phyloP scores from a whole-genome alignment of 257 asterid genomes.

The Orobanche coerulescens region DNA sequence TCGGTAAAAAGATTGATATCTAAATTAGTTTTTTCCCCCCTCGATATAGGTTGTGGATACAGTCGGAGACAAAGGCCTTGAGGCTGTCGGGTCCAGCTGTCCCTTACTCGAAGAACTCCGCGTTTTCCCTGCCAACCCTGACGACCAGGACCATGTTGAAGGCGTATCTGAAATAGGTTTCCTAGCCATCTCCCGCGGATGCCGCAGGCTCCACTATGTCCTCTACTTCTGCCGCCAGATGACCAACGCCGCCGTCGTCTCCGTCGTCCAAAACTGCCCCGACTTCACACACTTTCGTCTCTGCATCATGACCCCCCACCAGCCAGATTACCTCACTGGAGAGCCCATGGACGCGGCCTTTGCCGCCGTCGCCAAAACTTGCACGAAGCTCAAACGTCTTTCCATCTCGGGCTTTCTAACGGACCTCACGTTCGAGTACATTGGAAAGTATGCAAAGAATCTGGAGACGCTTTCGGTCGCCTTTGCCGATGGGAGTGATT shows the following conservation, averaged over 20 bases:
- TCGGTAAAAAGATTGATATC: not conserved
- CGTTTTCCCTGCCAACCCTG: conserved; percentile 70
- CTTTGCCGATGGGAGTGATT: conserved; percentile 75
- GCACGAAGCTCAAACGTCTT: conserved; percentile 69
- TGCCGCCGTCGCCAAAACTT: conserved; percentile 72
- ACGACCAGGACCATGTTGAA: conserved; percentile 40
- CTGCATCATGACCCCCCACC: conserved; percentile 70
- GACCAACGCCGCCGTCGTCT: conserved; percentile 85
- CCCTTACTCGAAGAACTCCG: conserved; percentile 79
- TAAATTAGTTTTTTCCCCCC: conserved; percentile 17
- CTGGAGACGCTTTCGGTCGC: conserved; percentile 85
- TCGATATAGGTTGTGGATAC: conserved; percentile 69
- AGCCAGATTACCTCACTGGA: conserved; percentile 64
- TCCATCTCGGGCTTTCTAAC: conserved; percentile 72
- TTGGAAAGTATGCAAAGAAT: conserved; percentile 68
- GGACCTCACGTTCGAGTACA: conserved; percentile 67
- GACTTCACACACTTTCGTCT: conserved; percentile 87
- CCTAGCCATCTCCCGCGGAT: conserved; percentile 71
- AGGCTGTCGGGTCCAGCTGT: conserved; percentile 67
- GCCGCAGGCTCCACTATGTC: conserved; percentile 70
- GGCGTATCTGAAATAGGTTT: conserved; percentile 75
- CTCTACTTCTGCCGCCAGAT: conserved; percentile 80
- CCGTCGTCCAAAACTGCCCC: conserved; percentile 66
- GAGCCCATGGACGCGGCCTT: conserved; percentile 91
- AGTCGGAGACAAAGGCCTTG: conserved; percentile 74